Evolutionary conservation across 176 grass and related monocot species (phyloP).

Genomic region (Eremochloa ophiuroides): DNA sequence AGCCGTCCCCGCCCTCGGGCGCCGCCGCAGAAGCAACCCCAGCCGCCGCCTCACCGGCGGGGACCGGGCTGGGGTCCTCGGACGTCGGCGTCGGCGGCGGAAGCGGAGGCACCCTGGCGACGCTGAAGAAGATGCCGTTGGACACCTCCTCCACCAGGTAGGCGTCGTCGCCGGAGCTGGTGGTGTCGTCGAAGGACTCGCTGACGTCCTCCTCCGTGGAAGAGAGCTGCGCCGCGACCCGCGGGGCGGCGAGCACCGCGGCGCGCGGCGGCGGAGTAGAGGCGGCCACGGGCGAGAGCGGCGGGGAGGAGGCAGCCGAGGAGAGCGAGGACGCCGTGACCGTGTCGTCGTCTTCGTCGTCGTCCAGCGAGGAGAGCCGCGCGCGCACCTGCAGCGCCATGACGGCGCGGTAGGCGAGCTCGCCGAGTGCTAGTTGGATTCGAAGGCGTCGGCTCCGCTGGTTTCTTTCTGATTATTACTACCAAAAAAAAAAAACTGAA

Average conservation of each 20-base stretch:
- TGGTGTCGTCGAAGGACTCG: constrained; percentile 27
- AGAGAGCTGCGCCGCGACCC: constrained; percentile 44
- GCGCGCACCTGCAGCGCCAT: constrained; percentile 49
- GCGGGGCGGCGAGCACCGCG: constrained; percentile 23
- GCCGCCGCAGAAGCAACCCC: background rate
- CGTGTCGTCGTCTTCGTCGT: constrained; percentile 19
- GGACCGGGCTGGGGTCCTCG: background rate
- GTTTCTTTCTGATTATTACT: background rate
- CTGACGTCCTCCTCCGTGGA: background rate
- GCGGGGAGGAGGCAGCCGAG: constrained; percentile 30
- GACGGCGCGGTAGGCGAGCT: background rate
- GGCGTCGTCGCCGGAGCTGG: constrained; percentile 26
- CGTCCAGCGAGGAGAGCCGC: constrained; percentile 36
- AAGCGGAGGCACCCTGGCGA: constrained; percentile 40
- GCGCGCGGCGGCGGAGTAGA: background rate
- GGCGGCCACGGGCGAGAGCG: background rate
- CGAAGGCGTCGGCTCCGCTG: background rate
- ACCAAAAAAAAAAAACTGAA: background rate
- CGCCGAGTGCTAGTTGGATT: background rate
- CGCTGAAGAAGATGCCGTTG: constrained; percentile 42
- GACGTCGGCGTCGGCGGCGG: background rate
- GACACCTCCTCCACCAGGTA: constrained; percentile 32
- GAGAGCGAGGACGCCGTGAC: constrained; percentile 25
- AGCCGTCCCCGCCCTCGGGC: constrained; percentile 8
- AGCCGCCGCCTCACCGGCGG: background rate